A percentile compares a stretch with the other conserved stretches of the same genome.
phyloP scores from a whole-genome alignment of 768 basidiomycete genomes.

The Leccinum subgranulosum region DNA sequence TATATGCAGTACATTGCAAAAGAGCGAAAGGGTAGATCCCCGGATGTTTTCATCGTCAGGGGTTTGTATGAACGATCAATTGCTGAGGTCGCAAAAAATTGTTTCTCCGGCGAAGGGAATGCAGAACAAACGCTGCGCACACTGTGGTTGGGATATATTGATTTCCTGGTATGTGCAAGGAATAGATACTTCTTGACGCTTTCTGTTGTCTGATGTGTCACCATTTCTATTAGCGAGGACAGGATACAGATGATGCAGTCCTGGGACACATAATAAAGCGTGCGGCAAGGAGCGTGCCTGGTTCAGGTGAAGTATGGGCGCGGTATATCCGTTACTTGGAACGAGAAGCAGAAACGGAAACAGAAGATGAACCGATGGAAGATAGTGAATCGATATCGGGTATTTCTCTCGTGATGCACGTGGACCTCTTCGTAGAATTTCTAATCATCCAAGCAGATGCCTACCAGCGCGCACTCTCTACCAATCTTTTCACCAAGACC shows the following conservation, averaged over 20 bases:
- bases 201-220: neutral
- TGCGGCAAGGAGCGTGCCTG: conserved; percentile 70
- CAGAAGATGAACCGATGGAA: conserved; percentile 19
- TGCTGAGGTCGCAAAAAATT: conserved; percentile 60
- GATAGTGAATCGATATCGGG: conserved; percentile 26
- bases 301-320: conserved; percentile 76
- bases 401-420: conserved; percentile 1
- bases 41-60: conserved; percentile 53
- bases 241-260: conserved; percentile 40
- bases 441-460: conserved; percentile 40
- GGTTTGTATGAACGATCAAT: conserved; percentile 74
- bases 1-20: conserved; percentile 61
- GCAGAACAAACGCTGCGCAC: conserved; percentile 56
- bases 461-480: conserved; percentile 54
- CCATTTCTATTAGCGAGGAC: conserved; percentile 21
- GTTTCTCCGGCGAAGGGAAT: conserved; percentile 50
- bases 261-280: conserved; percentile 47
- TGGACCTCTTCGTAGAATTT: neutral
- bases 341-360: conserved; percentile 3
- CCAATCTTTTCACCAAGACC: conserved; percentile 46
- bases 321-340: conserved; percentile 72
- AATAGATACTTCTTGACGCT: neutral
- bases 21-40: conserved; percentile 59
- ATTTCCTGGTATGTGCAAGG: conserved; percentile 54
- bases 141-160: conserved; percentile 76